A percentile compares a stretch with the other conserved stretches of the same genome.
These are phyloP conservation scores for Auriscalpium orientale DNA, from an alignment of 768 basidiomycete species.

Conservation along the genomic window DNA sequence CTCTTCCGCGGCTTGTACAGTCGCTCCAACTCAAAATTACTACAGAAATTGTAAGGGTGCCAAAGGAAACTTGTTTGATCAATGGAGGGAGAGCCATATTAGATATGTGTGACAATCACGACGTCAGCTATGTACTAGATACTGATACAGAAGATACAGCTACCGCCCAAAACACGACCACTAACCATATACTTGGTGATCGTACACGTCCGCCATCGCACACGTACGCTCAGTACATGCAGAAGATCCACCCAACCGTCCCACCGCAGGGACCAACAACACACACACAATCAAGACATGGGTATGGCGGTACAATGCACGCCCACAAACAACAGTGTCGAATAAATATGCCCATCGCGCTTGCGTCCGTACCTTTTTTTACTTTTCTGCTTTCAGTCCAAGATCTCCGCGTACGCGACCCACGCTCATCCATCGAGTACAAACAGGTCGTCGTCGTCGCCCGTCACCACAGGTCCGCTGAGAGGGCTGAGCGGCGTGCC, in stretches of 20 bases:
- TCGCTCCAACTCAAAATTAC: no score
- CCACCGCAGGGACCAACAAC: not conserved
- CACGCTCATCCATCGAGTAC: conserved; percentile 46
- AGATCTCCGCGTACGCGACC: not conserved
- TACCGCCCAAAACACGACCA: not conserved
- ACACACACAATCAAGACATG: not conserved
- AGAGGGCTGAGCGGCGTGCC: conserved; percentile 47
- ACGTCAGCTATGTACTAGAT: not conserved
- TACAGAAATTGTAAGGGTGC: not conserved
- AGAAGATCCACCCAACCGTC: not conserved
- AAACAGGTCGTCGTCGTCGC: conserved; percentile 64
- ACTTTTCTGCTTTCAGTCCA: not conserved
- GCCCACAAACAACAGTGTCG: not conserved
- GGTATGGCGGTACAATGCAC: not conserved
- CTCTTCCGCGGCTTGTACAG: not conserved
- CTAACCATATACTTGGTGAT: not conserved
- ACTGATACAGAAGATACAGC: conserved; percentile 2
- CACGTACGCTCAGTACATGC: not conserved
- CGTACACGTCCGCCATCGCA: not conserved
- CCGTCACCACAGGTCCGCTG: conserved; percentile 50
- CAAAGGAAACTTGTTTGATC: not conserved
- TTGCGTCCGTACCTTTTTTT: conserved; percentile 1
- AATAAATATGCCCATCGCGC: not conserved
- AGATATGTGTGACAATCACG: not conserved
- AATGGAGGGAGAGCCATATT: not conserved